Evolutionary conservation across 2,329 filamentous ascomycete species (phyloP).

Genomic region (Pyricularia pennisetigena): DNA sequence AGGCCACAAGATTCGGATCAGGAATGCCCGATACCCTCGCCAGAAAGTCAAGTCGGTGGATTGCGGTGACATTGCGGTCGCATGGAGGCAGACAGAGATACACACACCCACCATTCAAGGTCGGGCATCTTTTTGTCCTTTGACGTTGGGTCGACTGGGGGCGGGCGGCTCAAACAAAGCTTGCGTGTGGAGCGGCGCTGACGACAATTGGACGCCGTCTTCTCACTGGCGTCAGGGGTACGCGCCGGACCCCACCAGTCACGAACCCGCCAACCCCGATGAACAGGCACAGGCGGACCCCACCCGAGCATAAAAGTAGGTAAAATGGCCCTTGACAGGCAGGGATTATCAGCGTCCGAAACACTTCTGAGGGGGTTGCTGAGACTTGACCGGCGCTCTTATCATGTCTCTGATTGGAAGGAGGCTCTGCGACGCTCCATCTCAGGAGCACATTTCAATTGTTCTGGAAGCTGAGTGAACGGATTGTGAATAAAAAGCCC

Average conservation of each 20-base stretch:
- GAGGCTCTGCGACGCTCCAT: neutral
- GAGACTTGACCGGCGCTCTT: neutral
- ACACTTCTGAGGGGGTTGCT: neutral
- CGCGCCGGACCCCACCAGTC: neutral
- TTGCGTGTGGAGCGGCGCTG: neutral
- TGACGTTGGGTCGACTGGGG: neutral
- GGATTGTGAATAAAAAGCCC: neutral
- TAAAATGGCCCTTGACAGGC: neutral
- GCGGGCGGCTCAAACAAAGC: constrained; percentile 8
- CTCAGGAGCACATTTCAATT: neutral
- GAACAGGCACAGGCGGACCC: neutral
- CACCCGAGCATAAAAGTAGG: neutral
- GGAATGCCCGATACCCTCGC: neutral
- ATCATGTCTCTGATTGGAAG: neutral
- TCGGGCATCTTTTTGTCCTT: neutral
- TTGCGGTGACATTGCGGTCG: too few species aligned
- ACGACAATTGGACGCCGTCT: neutral
- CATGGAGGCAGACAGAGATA: too few species aligned
- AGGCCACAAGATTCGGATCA: neutral
- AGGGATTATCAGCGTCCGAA: neutral
- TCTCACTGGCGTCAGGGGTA: neutral
- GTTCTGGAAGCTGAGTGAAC: neutral
- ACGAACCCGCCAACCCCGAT: neutral
- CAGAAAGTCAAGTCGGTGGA: neutral
- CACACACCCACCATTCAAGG: neutral